Percentiles rank a stretch among this genome's conserved stretches.
phyloP scores from a whole-genome alignment of 345 rosid species.

The Citrus sp. region DNA sequence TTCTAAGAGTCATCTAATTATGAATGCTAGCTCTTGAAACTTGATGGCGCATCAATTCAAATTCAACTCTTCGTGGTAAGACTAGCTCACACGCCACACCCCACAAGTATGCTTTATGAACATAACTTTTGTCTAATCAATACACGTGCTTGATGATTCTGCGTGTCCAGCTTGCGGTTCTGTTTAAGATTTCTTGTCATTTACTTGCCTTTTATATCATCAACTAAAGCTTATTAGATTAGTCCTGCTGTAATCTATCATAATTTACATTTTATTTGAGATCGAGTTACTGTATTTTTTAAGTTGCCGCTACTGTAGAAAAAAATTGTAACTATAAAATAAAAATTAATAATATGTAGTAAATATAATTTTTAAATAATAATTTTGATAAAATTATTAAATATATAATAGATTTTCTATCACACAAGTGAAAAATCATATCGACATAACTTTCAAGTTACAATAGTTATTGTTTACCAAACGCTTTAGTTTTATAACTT shows the following conservation, averaged over 20 bases:
- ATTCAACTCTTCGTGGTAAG: slow-evolving; percentile 3
- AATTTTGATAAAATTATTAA: too few species aligned
- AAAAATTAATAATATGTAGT: too few species aligned
- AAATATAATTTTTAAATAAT: too few species aligned
- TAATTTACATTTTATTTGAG: too few species aligned
- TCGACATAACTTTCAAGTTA: too few species aligned
- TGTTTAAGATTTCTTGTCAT: background rate
- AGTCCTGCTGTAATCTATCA: background rate
- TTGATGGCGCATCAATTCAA: slow-evolving; percentile 3
- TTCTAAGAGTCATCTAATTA: background rate
- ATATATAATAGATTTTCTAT: too few species aligned
- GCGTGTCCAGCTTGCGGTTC: background rate
- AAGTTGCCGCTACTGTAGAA: accelerated
- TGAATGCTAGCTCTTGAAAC: background rate
- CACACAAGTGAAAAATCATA: too few species aligned
- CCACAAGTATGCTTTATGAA: background rate
- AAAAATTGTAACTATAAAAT: too few species aligned
- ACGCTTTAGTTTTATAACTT: too few species aligned
- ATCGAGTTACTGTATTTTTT: too few species aligned
- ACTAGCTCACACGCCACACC: background rate
- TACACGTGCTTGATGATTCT: slow-evolving; percentile 3
- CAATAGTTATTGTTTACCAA: too few species aligned
- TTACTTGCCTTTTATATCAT: background rate
- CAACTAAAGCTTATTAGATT: background rate
- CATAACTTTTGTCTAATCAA: slow-evolving; percentile 14